A percentile compares a stretch with the other conserved stretches of the same genome.
Evolutionary conservation across 768 basidiomycete species (phyloP).

Genomic region (Cystofilobasidium capitatum): DNA sequence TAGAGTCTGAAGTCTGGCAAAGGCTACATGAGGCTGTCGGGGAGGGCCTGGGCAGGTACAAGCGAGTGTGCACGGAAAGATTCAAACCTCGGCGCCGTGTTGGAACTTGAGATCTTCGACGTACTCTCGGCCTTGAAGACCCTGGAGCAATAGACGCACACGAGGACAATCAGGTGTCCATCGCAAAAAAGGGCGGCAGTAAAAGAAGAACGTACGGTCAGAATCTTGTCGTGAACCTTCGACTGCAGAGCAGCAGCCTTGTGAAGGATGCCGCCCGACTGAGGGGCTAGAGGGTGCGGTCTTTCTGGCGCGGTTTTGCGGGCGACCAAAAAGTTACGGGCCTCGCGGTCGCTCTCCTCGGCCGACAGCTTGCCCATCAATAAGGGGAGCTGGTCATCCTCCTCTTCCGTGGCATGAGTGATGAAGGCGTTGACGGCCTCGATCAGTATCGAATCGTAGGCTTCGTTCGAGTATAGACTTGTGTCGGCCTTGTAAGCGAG

Average conservation of each 20-base stretch:
- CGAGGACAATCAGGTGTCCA: too few species aligned
- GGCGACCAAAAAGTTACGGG: conserved; percentile 14
- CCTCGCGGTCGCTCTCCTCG: conserved; percentile 26
- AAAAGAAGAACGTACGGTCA: too few species aligned
- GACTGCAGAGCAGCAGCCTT: conserved; percentile 17
- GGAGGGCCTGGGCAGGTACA: too few species aligned
- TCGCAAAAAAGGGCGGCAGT: too few species aligned
- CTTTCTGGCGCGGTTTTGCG: conserved; percentile 21
- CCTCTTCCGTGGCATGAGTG: conserved; percentile 21
- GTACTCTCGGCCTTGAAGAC: too few species aligned
- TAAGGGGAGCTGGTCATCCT: conserved; percentile 11
- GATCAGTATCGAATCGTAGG: conserved; percentile 14
- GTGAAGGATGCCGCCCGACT: conserved; percentile 24
- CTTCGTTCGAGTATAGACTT: conserved; percentile 3
- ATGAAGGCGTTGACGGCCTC: conserved; percentile 23
- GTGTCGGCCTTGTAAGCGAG: conserved; percentile 18
- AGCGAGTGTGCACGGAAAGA: too few species aligned
- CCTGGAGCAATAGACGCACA: too few species aligned
- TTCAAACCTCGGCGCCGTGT: too few species aligned
- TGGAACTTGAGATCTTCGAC: too few species aligned
- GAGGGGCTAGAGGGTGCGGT: conserved; percentile 26
- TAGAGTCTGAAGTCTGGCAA: too few species aligned
- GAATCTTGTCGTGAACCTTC: conserved; percentile 24
- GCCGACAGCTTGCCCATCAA: conserved; percentile 3
- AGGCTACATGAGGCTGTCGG: too few species aligned